phyloP scores from a whole-genome alignment of 208 protist genomes.

The Wallacemonas rigidus region DNA sequence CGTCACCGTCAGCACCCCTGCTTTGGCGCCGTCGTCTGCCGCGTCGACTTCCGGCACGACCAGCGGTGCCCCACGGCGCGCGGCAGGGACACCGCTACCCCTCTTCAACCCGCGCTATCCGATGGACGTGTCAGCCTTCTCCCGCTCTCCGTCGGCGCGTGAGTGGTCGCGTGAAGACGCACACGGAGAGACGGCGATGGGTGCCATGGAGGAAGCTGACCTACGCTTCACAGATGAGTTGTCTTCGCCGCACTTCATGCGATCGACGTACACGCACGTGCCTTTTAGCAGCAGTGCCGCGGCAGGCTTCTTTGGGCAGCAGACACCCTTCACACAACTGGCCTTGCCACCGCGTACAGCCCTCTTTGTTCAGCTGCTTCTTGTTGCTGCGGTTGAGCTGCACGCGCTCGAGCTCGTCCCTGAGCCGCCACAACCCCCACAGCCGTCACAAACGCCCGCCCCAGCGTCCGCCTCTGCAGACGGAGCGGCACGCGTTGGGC shows the following conservation, averaged over 20 bases:
- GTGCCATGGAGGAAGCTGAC: not conserved
- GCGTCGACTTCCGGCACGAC: not conserved
- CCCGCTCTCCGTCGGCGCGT: too few relatives aligned
- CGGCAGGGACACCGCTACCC: conserved; percentile 15
- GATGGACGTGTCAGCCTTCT: not conserved
- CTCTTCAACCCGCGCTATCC: conserved; percentile 15
- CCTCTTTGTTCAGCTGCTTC: conserved; percentile 63
- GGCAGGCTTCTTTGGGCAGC: conserved; percentile 65
- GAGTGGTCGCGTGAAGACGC: not conserved
- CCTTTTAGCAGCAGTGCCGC: conserved; percentile 45
- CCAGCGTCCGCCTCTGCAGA: too few relatives aligned
- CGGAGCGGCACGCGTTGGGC: too few relatives aligned
- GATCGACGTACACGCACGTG: conserved; percentile 28
- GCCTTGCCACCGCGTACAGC: conserved; percentile 44
- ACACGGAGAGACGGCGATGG: conserved; percentile 1
- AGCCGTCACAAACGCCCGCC: not conserved
- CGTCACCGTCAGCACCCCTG: conserved; percentile 61
- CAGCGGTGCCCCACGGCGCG: conserved; percentile 10
- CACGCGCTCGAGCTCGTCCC: conserved; percentile 29
- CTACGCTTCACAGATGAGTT: conserved; percentile 9
- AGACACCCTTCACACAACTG: conserved; percentile 69
- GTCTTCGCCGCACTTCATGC: conserved; percentile 3
- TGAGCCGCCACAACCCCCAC: not conserved
- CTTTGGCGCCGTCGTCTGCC: conserved; percentile 4
- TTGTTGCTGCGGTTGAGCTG: conserved; percentile 66